Evolutionary conservation across 140 eudicot genomes (phyloP).

Genomic region (Anethum foeniculum): DNA sequence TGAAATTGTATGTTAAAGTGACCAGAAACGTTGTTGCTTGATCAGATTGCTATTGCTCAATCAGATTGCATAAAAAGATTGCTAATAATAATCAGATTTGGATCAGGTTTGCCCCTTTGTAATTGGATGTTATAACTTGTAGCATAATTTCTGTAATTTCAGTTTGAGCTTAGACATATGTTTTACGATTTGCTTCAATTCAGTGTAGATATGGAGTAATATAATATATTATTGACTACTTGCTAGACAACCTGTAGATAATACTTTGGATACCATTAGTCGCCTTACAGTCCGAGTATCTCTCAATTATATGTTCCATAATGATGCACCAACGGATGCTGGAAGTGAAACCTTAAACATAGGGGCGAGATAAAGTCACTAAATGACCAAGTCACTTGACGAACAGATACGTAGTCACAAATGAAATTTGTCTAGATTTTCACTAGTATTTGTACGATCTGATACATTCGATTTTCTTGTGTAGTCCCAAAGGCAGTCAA

Average conservation of each 20-base stretch:
- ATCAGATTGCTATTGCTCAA: neutral
- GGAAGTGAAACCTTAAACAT: no score
- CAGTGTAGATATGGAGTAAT: neutral
- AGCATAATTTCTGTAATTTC: neutral
- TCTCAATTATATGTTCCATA: neutral
- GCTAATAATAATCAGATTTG: neutral
- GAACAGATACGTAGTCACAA: no score
- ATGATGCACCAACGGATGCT: no score
- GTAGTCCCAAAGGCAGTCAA: no score
- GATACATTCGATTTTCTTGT: no score
- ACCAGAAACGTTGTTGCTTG: neutral
- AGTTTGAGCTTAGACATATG: neutral
- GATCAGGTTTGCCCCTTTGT: neutral
- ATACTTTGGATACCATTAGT: neutral
- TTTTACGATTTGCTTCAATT: neutral
- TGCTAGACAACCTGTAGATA: neutral
- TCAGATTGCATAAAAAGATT: neutral
- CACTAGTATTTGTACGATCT: no score
- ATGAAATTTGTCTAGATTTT: no score
- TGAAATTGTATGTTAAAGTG: neutral
- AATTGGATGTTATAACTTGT: neutral
- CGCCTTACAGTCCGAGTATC: neutral
- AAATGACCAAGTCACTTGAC: no score
- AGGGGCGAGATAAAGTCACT: no score
- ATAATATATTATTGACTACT: neutral